phyloP scores from a whole-genome alignment of 192 early-diverging fungal species.

The Mycoemilia scoparia region DNA sequence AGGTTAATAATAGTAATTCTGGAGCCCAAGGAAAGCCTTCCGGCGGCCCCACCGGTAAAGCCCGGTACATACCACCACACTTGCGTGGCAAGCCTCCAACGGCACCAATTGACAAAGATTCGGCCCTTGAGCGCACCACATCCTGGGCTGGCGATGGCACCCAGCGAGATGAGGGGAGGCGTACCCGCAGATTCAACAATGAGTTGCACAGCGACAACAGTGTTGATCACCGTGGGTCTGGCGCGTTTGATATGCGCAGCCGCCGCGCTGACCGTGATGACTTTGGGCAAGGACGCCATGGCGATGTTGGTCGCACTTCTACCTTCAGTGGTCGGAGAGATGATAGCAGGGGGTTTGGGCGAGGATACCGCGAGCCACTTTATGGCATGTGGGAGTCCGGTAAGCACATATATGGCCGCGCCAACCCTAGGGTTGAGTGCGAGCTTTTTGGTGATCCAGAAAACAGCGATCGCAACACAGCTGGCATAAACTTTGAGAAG shows the following conservation, averaged over 20 bases:
- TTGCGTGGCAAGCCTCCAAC: conserved; percentile 34
- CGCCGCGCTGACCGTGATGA: conserved; percentile 23
- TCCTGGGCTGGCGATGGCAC: conserved; percentile 29
- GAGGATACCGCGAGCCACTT: conserved; percentile 18
- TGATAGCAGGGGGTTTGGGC: conserved; percentile 10
- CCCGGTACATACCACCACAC: conserved; percentile 51
- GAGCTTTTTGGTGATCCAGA: conserved; percentile 60
- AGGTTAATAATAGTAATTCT: too few relatives aligned
- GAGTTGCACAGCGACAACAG: conserved; percentile 15
- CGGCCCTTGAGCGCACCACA: conserved; percentile 29
- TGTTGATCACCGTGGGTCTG: conserved; percentile 18
- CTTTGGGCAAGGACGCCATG: conserved; percentile 17
- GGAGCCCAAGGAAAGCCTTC: conserved; percentile 7
- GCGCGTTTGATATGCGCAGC: conserved; percentile 22
- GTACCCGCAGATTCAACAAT: too few relatives aligned
- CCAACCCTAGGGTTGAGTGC: conserved; percentile 58
- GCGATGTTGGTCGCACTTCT: conserved; percentile 23
- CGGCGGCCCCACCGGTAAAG: conserved; percentile 5
- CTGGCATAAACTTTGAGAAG: conserved; percentile 98
- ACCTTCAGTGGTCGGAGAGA: conserved; percentile 33
- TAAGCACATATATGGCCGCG: conserved; percentile 56
- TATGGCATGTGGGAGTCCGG: conserved; percentile 56
- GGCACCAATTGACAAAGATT: conserved; percentile 17
- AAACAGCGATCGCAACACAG: conserved; percentile 56
- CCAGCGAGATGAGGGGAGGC: conserved; percentile 13